Evolutionary conservation across 225 moss, liverwort and hornwort species (phyloP).

Genomic region (Physcomitrium patens): DNA sequence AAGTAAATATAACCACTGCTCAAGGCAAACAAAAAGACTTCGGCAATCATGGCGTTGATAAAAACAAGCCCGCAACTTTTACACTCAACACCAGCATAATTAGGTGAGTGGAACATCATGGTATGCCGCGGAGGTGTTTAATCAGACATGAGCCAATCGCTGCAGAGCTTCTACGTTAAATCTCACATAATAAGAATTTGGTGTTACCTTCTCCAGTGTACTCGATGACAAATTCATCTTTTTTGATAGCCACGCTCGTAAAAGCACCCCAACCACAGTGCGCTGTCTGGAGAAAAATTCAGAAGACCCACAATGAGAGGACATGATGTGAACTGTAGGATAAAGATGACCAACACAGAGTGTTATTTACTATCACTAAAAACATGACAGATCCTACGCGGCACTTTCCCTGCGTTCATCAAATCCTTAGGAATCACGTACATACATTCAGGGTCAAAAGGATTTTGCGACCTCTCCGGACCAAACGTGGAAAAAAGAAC

Average conservation of each 20-base stretch:
- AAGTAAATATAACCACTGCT: conserved; percentile 18
- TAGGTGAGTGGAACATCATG: too few relatives aligned
- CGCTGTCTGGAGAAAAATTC: conserved; percentile 58
- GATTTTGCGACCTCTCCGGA: conserved; percentile 11
- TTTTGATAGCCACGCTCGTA: conserved; percentile 63
- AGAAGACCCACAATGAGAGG: conserved; percentile 12
- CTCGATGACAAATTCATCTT: conserved; percentile 79
- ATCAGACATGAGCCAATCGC: background rate
- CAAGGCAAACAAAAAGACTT: conserved; percentile 4
- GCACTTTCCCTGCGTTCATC: conserved; percentile 17
- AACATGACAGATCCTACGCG: background rate
- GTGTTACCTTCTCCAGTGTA: conserved; percentile 86
- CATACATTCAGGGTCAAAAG: conserved; percentile 5
- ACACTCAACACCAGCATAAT: too few relatives aligned
- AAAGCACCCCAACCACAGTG: conserved; percentile 90
- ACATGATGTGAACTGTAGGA: conserved; percentile 21
- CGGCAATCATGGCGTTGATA: background rate
- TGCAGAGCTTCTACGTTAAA: background rate
- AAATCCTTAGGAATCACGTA: background rate
- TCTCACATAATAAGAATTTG: background rate
- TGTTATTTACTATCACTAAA: conserved; percentile 10
- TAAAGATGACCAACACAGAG: conserved; percentile 3
- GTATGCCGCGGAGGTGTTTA: background rate
- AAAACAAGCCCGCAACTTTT: background rate
- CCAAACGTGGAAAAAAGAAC: conserved; percentile 15